Evolutionary conservation across 352 stramenopile genomes (phyloP), one percentile per base, ranked within the genome.

Genomic region (Pythium inflatum): DNA sequence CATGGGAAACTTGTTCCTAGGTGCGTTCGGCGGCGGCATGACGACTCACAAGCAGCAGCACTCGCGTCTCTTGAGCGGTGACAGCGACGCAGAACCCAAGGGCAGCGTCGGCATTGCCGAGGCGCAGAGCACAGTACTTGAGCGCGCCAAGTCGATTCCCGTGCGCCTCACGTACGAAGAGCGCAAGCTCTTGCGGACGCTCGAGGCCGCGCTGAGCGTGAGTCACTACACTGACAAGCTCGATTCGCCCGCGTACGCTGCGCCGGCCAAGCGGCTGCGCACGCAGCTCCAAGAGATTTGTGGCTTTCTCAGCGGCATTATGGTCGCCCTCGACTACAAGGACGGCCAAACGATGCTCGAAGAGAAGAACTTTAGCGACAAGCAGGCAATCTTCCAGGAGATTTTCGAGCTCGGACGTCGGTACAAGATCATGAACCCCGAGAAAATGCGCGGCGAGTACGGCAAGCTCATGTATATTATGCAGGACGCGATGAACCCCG

Each of bases 371-470:
- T 98, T 98, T 68, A 79, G 72, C 20, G 84, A 97, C 38, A 88
- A 97, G 68, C 82, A 89, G 51, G 76, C 79, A 22, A 96, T 98
- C 30, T 98, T 97, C 61, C 91, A 94, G 49, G 86, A 93, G 55
- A 82, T 94, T 41, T 98, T 99, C 68, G 97, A 99, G 77, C 80
- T 99, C 20, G 94, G 90, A 12, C 81, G 97, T 43, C 86, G 97
- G 36, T 98, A 99, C 82, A 99, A 99, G 82, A 98, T 99, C 68
- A 98, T 98, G 94, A 99, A 99, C 81, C 97, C 97, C 7, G 96
- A 99, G 80, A 98, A 98, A 75, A 98, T 99, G 95, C 87, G 96
- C 25, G 92, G 91, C 45, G 94, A 98, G 68, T 99, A 99, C 75
- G 96, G 96, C 65, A 98, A 98, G 83, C 87, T 99, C 60, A 95